Percentiles rank a stretch among this genome's conserved stretches.
phyloP scores from a whole-genome alignment of 208 protist species.

The Leishmania turanica region DNA sequence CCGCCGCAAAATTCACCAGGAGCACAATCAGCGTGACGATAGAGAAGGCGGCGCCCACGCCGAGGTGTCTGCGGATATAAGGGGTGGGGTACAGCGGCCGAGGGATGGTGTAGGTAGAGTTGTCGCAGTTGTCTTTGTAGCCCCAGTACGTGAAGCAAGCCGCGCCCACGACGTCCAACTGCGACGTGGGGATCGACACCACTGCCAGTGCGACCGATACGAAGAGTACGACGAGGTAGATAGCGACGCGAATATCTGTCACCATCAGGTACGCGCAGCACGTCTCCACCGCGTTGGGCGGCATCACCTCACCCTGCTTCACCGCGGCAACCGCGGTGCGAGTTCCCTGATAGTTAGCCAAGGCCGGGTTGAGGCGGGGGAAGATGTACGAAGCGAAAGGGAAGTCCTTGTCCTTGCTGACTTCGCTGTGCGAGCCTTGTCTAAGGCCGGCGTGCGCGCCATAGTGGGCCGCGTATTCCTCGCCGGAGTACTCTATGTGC shows the following conservation, averaged over 20 bases:
- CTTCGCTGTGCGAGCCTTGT: neutral
- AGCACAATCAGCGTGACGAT: slow-evolving; percentile 54
- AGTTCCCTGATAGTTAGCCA: slow-evolving; percentile 33
- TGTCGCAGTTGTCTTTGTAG: slow-evolving; percentile 73
- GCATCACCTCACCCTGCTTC: slow-evolving; percentile 20
- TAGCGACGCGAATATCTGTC: slow-evolving; percentile 36
- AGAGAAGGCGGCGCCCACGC: slow-evolving; percentile 62
- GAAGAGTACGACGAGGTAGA: slow-evolving; percentile 40
- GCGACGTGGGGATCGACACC: slow-evolving; percentile 53
- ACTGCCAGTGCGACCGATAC: slow-evolving; percentile 43
- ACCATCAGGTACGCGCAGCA: slow-evolving; percentile 38
- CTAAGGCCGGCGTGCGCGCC: neutral
- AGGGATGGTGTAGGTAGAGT: slow-evolving; percentile 35
- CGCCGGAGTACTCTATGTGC: slow-evolving; percentile 8
- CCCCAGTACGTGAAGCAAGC: slow-evolving; percentile 82
- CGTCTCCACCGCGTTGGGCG: slow-evolving; percentile 48
- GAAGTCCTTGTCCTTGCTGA: slow-evolving; percentile 26
- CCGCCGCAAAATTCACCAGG: slow-evolving; percentile 32
- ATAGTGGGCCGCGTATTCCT: neutral
- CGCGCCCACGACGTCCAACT: slow-evolving; percentile 40
- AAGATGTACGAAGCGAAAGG: slow-evolving; percentile 31
- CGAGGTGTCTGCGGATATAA: slow-evolving; percentile 31
- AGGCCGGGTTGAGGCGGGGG: slow-evolving; percentile 47
- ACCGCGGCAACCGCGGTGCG: slow-evolving; percentile 1
- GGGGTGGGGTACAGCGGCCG: slow-evolving; percentile 42